These are phyloP conservation scores for Fusarium mexicanum DNA, from an alignment of 2,329 filamentous ascomycete species.

Conservation along the genomic window DNA sequence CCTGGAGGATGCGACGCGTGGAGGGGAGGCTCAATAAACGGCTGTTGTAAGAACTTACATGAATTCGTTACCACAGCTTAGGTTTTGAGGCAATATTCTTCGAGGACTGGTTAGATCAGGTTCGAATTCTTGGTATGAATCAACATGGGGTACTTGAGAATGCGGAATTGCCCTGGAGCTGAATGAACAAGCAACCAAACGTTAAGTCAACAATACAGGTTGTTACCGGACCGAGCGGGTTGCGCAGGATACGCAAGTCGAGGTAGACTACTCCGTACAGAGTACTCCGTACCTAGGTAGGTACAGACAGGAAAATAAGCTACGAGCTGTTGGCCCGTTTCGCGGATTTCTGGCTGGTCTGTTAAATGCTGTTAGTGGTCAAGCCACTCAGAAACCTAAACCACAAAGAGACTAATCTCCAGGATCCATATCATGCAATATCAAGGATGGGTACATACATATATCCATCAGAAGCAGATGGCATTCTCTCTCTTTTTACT, in stretches of 20 bases:
- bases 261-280: not conserved
- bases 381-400: not conserved
- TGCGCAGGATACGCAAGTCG: not conserved
- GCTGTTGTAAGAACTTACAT: not conserved
- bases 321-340: not conserved
- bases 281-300: no score
- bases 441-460: not conserved
- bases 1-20: conserved; percentile 16
- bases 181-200: not conserved
- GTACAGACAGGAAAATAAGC: not conserved
- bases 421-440: conserved; percentile 7
- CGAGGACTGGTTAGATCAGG: not conserved
- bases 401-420: not conserved
- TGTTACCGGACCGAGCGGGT: not conserved
- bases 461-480: not conserved
- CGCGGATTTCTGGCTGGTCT: not conserved
- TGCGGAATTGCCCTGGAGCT: not conserved
- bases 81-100: not conserved
- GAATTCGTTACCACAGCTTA: not conserved
- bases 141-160: not conserved
- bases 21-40: conserved; percentile 5
- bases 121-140: not conserved
- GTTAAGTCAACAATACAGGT: not conserved
- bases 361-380: not conserved
- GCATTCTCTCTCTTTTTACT: not conserved